Base-by-base conservation (phyloP, 2,329 filamentous ascomycete species). In the Xylaria sp. region DNA sequence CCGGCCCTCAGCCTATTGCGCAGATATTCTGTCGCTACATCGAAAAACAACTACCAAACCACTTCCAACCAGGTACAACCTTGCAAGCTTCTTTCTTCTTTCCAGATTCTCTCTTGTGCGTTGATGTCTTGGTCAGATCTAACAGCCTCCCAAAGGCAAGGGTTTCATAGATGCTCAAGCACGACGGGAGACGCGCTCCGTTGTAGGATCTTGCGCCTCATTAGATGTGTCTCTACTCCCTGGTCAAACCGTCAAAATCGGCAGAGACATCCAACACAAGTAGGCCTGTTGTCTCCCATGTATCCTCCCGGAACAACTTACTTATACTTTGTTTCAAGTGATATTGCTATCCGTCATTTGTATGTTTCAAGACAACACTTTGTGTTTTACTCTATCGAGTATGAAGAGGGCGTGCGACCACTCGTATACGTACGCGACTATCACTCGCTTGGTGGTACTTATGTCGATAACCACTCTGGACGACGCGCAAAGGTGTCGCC, bases 391-490 rank as follows among this genome's bases (percentile, higher is more conserved):
- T 81, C 80, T 1, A 74, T 87, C 40, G 70, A 80, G 9, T 85
- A 85, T 62, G 83, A 85, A 21, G 69, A 74, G 17, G 67, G 70
- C 9, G 62, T 67, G 21, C 70, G 68, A 13, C 74, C 76, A 4
- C 72, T 85, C 55, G 72, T 87, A 40, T 87, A 85, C 64, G 83
- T 85, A 27, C 81, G 84, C 13, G 85, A 87, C 65, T 79, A 81
- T 23, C 79, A 80, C 54, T 86, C 85, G 4, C 75, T 74, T 15
- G 83, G 82, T 55, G 85, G 85, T 2, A 87, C 84, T 0, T 81
- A 76, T 53, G 79, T 87, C 37, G 85, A 86, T 58, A 76, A 72
- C 0, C 49, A 69, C 0, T 72, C 78, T 15, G 79, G 85, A 55
- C 83, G 81, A 1, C 68, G 68, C n/a, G 72, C 71, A 1, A 70